Conservation (phyloP, 495 filamentous ascomycete species). For the Acidiella bohemica region DNA sequence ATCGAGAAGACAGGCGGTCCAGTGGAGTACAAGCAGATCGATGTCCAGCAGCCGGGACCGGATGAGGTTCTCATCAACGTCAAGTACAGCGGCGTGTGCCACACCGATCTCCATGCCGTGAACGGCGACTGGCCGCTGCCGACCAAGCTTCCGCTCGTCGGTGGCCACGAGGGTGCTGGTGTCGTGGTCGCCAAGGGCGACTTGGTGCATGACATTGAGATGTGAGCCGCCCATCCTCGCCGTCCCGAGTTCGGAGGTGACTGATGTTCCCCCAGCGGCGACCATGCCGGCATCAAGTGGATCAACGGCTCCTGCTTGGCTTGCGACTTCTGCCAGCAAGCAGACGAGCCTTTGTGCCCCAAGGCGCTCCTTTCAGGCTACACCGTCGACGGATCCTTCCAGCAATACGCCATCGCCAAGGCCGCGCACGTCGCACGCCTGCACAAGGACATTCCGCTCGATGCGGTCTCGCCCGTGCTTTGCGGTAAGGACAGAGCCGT, state of each 20-base stretch:
- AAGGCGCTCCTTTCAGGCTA: constrained; percentile 67
- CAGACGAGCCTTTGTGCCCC: constrained; percentile 66
- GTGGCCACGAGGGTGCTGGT: constrained; percentile 85
- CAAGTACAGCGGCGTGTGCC: constrained; percentile 86
- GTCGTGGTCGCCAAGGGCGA: constrained; percentile 67
- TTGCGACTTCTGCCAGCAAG: constrained; percentile 66
- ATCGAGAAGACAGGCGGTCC: constrained; percentile 64
- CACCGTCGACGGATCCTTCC: constrained; percentile 84
- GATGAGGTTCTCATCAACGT: constrained; percentile 87
- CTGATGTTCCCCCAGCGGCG: constrained; percentile 38
- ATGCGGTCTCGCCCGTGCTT: constrained; percentile 66
- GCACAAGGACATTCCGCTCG: constrained; percentile 59
- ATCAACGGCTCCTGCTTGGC: constrained; percentile 67
- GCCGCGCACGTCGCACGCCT: constrained; percentile 69
- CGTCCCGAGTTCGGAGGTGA: neutral
- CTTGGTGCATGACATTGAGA: constrained; percentile 55
- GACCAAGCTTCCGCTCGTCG: constrained; percentile 71
- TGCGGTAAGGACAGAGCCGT: constrained; percentile 6
- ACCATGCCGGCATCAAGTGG: constrained; percentile 82
- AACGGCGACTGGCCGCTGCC: constrained; percentile 78
- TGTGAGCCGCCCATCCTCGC: constrained; percentile 24
- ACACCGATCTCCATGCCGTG: constrained; percentile 50
- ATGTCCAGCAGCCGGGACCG: constrained; percentile 61
- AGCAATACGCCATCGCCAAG: constrained; percentile 81
- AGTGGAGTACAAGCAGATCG: constrained; percentile 67